phyloP scores from a whole-genome alignment of 2,329 filamentous ascomycete genomes.

The Geoglossum cookeanum region DNA sequence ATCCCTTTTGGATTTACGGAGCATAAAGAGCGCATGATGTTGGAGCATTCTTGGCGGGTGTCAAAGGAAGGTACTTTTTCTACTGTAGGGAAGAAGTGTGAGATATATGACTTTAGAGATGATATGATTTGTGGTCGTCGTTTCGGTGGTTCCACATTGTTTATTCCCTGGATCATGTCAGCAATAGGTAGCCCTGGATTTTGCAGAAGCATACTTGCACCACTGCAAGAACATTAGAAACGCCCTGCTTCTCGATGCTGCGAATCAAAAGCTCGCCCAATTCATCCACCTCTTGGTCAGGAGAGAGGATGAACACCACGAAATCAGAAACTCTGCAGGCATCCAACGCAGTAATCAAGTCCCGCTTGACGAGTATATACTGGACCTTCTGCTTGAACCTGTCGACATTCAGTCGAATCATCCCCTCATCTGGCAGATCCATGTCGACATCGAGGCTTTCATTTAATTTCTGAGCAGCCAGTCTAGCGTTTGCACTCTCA shows the following conservation, averaged over 20 bases:
- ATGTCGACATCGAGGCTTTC: slow-evolving; percentile 56
- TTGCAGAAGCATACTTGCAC: slow-evolving; percentile 34
- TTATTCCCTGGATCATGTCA: slow-evolving; percentile 32
- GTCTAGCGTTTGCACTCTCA: slow-evolving; percentile 44
- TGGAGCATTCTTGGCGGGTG: slow-evolving; percentile 75
- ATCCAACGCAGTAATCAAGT: slow-evolving; percentile 63
- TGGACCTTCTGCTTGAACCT: slow-evolving; percentile 90
- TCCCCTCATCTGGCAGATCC: slow-evolving; percentile 37
- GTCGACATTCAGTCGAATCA: slow-evolving; percentile 52
- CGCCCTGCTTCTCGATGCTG: slow-evolving; percentile 78
- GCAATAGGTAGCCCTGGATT: not conserved
- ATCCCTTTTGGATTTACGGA: slow-evolving; percentile 84
- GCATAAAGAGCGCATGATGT: slow-evolving; percentile 78
- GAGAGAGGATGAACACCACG: slow-evolving; percentile 68
- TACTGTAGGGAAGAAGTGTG: slow-evolving; percentile 80
- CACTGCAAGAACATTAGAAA: slow-evolving; percentile 77
- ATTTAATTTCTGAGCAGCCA: slow-evolving; percentile 53
- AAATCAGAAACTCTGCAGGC: slow-evolving; percentile 81
- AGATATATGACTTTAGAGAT: slow-evolving; percentile 82
- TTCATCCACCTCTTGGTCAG: slow-evolving; percentile 65
- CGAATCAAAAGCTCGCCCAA: slow-evolving; percentile 71
- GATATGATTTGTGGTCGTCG: slow-evolving; percentile 54
- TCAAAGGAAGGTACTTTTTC: slow-evolving; percentile 84
- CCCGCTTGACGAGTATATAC: slow-evolving; percentile 56
- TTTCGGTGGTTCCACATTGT: slow-evolving; percentile 62